Evolutionary conservation across 441 rosid species (phyloP).

Genomic region (Erodium trifolium): DNA sequence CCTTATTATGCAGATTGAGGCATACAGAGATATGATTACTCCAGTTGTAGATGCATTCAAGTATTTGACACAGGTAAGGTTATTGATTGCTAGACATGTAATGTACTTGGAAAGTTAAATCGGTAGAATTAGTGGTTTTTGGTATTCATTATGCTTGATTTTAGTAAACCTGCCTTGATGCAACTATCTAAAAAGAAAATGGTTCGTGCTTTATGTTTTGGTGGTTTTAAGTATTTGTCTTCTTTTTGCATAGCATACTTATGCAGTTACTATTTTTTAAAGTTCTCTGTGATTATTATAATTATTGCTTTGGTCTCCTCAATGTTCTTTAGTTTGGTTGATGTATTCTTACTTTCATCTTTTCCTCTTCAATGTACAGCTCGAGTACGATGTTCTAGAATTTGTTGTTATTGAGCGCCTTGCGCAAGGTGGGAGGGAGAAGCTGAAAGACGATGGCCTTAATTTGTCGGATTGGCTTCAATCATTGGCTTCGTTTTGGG

Average conservation of each 20-base stretch:
- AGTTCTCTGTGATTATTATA: neutral
- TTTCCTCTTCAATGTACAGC: slow-evolving; percentile 41
- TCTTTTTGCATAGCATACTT: neutral
- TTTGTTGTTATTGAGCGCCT: slow-evolving; percentile 97
- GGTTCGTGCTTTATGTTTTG: neutral
- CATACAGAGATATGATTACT: slow-evolving; percentile 93
- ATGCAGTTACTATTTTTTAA: neutral
- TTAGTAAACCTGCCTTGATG: neutral
- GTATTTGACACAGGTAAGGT: slow-evolving; percentile 89
- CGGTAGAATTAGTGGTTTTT: neutral
- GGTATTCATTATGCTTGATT: neutral
- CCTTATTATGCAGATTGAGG: slow-evolving; percentile 73
- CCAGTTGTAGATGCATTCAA: slow-evolving; percentile 99
- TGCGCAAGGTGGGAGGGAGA: slow-evolving; percentile 95
- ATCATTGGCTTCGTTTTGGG: slow-evolving; percentile 99
- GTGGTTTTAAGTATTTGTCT: neutral
- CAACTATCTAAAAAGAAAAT: neutral
- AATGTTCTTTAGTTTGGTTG: neutral
- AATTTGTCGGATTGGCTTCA: slow-evolving; percentile 99
- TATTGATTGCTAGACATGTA: neutral
- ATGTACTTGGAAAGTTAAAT: neutral
- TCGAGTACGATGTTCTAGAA: slow-evolving; percentile 96
- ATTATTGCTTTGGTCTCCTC: slow-evolving; percentile 5
- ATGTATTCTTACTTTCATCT: slow-evolving; percentile 18
- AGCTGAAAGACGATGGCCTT: slow-evolving; percentile 97